A percentile compares a stretch with the other conserved stretches of the same genome.
phyloP scores from a whole-genome alignment of 192 early-diverging fungal species.

The Coemansia sp. region DNA sequence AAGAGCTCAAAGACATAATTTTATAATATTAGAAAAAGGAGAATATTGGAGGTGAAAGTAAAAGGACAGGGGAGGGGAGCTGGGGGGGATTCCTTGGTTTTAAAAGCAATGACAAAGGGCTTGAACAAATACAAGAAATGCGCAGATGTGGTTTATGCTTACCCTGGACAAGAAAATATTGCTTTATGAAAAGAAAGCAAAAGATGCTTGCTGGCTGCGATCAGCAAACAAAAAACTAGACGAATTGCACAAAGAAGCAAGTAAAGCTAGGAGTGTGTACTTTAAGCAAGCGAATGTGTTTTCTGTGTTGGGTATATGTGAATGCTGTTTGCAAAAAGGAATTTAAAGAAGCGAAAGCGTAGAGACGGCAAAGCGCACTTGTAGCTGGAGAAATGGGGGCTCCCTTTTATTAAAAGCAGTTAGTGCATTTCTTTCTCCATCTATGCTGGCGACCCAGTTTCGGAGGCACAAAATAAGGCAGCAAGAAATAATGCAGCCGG shows the following conservation, averaged over 20 bases:
- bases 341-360: constrained; percentile 6
- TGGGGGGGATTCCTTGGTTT: not conserved
- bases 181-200: not conserved
- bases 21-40: not conserved
- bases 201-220: not conserved
- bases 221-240: not conserved
- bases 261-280: not conserved
- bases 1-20: not conserved
- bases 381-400: constrained; percentile 5
- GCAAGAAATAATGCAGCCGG: not conserved
- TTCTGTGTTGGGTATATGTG: not conserved
- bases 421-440: not conserved
- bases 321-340: not conserved
- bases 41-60: not conserved
- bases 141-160: not conserved
- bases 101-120: not conserved
- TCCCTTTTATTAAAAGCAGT: constrained; percentile 6
- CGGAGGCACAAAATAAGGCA: not conserved
- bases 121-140: not conserved
- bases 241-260: not conserved
- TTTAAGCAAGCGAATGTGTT: not conserved
- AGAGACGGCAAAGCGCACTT: not conserved
- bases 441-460: not conserved
- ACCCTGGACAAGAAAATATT: not conserved
- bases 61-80: not conserved